A percentile compares a stretch with the other conserved stretches of the same genome.
These are phyloP conservation scores for Leptographium wingfieldii DNA, from an alignment of 2,329 filamentous ascomycete species.

Conservation along the genomic window DNA sequence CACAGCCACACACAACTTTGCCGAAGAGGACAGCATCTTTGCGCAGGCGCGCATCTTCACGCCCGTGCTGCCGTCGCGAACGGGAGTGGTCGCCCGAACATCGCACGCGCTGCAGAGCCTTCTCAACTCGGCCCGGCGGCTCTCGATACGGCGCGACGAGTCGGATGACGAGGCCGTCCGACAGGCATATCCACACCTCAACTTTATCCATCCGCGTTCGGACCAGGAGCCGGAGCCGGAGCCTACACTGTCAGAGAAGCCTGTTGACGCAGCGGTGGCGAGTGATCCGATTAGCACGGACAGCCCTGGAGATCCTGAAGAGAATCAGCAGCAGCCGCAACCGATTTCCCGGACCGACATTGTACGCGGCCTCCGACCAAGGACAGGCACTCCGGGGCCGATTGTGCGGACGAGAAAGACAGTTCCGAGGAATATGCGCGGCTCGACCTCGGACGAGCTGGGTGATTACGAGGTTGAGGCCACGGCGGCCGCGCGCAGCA, in stretches of 20 bases:
- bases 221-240: neutral
- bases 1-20: constrained; percentile 19
- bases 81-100: constrained; percentile 5
- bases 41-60: constrained; percentile 20
- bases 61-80: constrained; percentile 5
- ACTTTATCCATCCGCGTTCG: constrained; percentile 9
- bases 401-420: neutral
- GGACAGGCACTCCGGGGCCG: constrained; percentile 6
- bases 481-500: neutral
- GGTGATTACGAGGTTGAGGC: neutral
- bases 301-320: neutral
- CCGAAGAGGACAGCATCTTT: constrained; percentile 23
- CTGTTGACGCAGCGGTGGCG: neutral
- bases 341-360: too few species aligned
- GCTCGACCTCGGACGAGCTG: neutral
- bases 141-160: neutral
- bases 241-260: neutral
- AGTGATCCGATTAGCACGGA: neutral
- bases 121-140: constrained; percentile 9
- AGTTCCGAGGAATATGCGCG: neutral
- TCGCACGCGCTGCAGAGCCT: constrained; percentile 10
- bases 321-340: neutral
- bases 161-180: constrained; percentile 9
- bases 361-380: neutral
- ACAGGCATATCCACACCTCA: constrained; percentile 10